Base-by-base conservation (phyloP, 257 asterid species). In the Leptodermis oblonga region DNA sequence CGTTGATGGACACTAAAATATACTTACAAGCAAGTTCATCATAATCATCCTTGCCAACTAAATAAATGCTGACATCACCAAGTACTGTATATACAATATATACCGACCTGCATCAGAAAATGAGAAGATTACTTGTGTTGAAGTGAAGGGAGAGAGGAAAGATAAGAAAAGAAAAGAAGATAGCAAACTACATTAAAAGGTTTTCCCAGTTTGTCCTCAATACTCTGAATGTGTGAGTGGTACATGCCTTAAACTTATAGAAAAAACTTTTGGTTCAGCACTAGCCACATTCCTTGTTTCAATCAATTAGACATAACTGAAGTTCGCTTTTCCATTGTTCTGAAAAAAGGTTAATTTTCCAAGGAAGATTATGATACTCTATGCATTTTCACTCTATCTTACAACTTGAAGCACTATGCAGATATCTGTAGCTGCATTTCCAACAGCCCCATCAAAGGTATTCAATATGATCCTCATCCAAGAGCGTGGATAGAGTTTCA, bases 21-120 rank as follows among this genome's bases (percentile, higher is more conserved):
- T 73, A 84, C 96, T 88, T 85, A 90, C 97, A 76, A 62, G 96
- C 88, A 80, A 88, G 96, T 81, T 93, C 99, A 79, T 93, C 97
- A 20, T 90, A 93, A 67, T 87, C 97, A 76, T 93, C 99, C 85
- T 93, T 93, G 85, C 96, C 99, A 73, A 93, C 99, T 61, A 90
- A 83, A 69, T 77, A 93, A 68, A 88, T 78, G 79, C 95, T 90
- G 74, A 93, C 95, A 81, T 93, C 96, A 33, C 97, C 99, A 11
- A 93, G 92, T 75, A 87, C 92, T 20, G 96, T 90, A 88, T 87
- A 93, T 30, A 90, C 96, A 59, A 88, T 87, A 68, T 93, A 88
- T 43, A 90, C 96, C 30, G 99, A 90, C 79, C 96, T 93, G 92
- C 80, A 39, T 22, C n/a, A 30, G 37, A 77, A 58, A 62, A 70